These are phyloP conservation scores for Calocybe gangraenosa DNA, from an alignment of 768 basidiomycete species.

Conservation along the genomic window DNA sequence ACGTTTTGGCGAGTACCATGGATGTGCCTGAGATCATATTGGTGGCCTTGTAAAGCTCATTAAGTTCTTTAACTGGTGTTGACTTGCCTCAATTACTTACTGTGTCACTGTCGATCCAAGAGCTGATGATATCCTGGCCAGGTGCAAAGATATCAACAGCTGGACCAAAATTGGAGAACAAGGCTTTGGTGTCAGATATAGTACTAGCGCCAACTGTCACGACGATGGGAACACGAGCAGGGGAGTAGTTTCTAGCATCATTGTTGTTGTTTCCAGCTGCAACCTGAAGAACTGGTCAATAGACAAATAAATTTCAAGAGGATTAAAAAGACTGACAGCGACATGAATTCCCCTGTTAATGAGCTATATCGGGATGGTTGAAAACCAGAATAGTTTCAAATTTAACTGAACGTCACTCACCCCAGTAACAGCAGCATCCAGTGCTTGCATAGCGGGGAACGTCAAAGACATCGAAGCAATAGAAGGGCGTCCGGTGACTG, in stretches of 20 bases:
- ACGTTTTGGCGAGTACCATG: constrained; percentile 5
- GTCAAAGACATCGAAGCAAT: constrained; percentile 9
- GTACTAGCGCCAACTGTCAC: constrained; percentile 15
- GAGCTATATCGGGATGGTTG: constrained; percentile 19
- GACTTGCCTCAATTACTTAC: not conserved
- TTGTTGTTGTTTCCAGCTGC: constrained; percentile 10
- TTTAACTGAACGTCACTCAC: not conserved
- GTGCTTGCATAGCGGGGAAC: not conserved
- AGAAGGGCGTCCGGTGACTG: constrained; percentile 1
- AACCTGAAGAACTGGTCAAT: constrained; percentile 16
- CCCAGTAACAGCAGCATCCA: constrained; percentile 6
- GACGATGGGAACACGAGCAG: constrained; percentile 7
- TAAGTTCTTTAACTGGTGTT: too few species aligned
- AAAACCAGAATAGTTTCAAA: too few species aligned
- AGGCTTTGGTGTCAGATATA: constrained; percentile 24
- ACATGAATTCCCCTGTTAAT: constrained; percentile 26
- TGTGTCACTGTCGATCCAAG: constrained; percentile 19
- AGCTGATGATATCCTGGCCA: constrained; percentile 23
- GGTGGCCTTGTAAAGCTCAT: not conserved
- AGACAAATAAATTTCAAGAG: not conserved
- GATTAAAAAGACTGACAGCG: constrained; percentile 7
- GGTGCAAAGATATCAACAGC: constrained; percentile 32
- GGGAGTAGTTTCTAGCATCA: constrained; percentile 1
- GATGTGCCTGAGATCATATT: constrained; percentile 11
- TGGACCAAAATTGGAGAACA: constrained; percentile 31